A percentile compares a stretch with the other conserved stretches of the same genome.
Conservation (phyloP, 2,329 filamentous ascomycete genomes). For the Colletotrichum sp. region DNA sequence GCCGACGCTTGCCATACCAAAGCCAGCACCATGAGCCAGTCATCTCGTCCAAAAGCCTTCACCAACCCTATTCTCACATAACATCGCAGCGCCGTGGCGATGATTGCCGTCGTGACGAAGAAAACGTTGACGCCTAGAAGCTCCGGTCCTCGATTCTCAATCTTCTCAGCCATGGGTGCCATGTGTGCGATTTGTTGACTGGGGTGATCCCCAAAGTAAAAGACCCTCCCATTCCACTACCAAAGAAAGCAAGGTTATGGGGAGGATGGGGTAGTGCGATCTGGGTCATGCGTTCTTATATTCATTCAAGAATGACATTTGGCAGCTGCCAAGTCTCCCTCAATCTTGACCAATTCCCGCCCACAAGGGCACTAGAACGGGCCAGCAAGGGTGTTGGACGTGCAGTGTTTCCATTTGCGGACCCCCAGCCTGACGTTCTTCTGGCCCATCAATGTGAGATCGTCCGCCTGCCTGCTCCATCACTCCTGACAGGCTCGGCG, state of each 20-base stretch:
- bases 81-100: conserved; percentile 34
- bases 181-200: background rate
- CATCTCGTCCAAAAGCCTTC: conserved; percentile 43
- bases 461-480: background rate
- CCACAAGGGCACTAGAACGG: background rate
- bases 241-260: background rate
- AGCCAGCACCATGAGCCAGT: conserved; percentile 42
- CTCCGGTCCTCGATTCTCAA: conserved; percentile 36
- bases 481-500: background rate
- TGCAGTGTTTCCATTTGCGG: background rate
- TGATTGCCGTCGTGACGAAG: conserved; percentile 29
- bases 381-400: background rate
- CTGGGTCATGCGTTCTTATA: background rate
- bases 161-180: conserved; percentile 25
- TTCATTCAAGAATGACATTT: background rate
- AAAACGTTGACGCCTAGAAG: conserved; percentile 36
- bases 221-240: conserved; percentile 8
- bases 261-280: background rate
- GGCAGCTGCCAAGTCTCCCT: background rate
- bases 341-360: background rate
- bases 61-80: conserved; percentile 39
- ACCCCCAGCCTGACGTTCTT: background rate
- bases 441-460: background rate
- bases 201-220: background rate
- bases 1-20: conserved; percentile 25